A percentile compares a stretch with the other conserved stretches of the same genome.
Conservation (phyloP, 495 filamentous ascomycete species). For the Hypomontagnella monticulosa region DNA sequence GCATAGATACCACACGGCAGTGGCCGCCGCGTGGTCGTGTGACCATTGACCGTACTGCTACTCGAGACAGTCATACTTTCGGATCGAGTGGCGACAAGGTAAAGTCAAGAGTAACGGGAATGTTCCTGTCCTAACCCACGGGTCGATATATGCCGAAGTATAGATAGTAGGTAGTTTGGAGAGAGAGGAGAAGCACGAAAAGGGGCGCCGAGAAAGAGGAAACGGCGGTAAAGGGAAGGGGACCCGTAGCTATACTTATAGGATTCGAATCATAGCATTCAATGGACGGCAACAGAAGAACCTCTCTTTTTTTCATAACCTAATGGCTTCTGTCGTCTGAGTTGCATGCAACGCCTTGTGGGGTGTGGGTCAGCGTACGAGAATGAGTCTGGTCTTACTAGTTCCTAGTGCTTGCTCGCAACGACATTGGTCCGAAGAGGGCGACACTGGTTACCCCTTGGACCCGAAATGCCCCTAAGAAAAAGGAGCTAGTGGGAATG, state of each 20-base stretch:
- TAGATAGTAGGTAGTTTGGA: constrained; percentile 20
- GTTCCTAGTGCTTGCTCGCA: constrained; percentile 44
- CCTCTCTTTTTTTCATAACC: constrained; percentile 46
- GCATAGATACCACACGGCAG: constrained; percentile 88
- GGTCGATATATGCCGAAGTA: constrained; percentile 33
- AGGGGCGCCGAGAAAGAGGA: constrained; percentile 30
- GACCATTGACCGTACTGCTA: constrained; percentile 49
- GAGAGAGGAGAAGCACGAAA: constrained; percentile 26
- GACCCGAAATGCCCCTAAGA: constrained; percentile 27
- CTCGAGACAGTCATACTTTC: constrained; percentile 52
- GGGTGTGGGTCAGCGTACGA: constrained; percentile 42
- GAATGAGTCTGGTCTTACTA: constrained; percentile 35
- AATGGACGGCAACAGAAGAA: constrained; percentile 11
- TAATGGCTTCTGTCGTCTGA: constrained; percentile 43
- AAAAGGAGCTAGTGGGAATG: constrained; percentile 33
- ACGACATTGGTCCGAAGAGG: constrained; percentile 52
- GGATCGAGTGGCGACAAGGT: constrained; percentile 5
- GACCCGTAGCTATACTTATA: constrained; percentile 38
- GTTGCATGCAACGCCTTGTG: constrained; percentile 31
- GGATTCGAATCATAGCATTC: constrained; percentile 24
- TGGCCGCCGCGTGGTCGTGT: constrained; percentile 61
- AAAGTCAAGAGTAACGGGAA: constrained; percentile 17
- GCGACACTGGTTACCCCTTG: constrained; percentile 34
- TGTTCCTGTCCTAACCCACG: constrained; percentile 17
- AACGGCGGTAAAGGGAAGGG: constrained; percentile 22